These are phyloP conservation scores for Leishmania arabica DNA, from an alignment of 208 protist genomes.

Conservation along the genomic window DNA sequence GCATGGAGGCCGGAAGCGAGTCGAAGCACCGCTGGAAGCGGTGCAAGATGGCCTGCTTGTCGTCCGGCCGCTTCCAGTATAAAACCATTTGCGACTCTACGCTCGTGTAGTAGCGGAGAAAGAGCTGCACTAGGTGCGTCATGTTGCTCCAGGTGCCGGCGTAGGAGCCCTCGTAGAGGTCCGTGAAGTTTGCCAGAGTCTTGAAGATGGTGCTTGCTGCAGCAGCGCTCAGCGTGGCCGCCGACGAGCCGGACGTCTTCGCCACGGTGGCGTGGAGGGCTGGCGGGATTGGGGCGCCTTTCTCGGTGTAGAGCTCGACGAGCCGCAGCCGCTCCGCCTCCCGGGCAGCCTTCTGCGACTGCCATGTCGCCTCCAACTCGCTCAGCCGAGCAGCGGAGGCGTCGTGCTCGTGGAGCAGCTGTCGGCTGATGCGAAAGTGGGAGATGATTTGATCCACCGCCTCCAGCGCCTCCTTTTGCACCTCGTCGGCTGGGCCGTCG, in stretches of 20 bases:
- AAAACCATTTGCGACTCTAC: conserved; percentile 36
- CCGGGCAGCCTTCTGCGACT: conserved; percentile 43
- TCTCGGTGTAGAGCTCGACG: conserved; percentile 67
- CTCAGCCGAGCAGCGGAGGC: conserved; percentile 42
- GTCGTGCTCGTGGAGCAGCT: conserved; percentile 39
- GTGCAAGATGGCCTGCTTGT: conserved; percentile 69
- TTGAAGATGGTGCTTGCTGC: conserved; percentile 41
- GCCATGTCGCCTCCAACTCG: conserved; percentile 39
- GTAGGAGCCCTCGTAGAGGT: conserved; percentile 59
- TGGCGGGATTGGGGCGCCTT: conserved; percentile 60
- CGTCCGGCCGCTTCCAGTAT: conserved; percentile 66
- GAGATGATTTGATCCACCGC: conserved; percentile 34
- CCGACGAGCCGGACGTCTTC: conserved; percentile 17
- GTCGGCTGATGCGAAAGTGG: conserved; percentile 36
- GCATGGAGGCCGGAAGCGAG: conserved; percentile 38
- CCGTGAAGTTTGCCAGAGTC: conserved; percentile 37
- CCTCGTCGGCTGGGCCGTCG: conserved; percentile 35
- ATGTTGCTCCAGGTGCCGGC: conserved; percentile 34
- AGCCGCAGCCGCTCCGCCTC: conserved; percentile 77
- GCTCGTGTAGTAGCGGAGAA: conserved; percentile 52
- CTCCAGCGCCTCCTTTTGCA: conserved; percentile 35
- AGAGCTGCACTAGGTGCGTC: conserved; percentile 33
- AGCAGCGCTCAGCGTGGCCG: conserved; percentile 8
- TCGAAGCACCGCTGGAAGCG: conserved; percentile 64
- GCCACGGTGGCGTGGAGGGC: conserved; percentile 41